phyloP scores from a whole-genome alignment of 2,329 filamentous ascomycete species.

The Ophiostoma himal-ulmi region DNA sequence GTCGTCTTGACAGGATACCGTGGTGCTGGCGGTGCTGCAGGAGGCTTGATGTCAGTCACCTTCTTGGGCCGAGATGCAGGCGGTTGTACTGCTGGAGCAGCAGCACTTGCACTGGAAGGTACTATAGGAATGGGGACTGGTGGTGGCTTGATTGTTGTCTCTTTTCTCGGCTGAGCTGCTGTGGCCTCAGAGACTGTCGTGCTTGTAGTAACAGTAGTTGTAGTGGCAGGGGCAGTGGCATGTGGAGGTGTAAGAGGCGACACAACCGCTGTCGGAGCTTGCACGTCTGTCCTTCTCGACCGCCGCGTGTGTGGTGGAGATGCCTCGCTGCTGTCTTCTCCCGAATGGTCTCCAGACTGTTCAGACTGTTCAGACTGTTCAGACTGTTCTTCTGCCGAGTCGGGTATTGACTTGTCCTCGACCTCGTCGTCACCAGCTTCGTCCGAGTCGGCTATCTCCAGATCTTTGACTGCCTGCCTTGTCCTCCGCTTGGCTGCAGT shows the following conservation, averaged over 20 bases:
- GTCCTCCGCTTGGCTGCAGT: neutral
- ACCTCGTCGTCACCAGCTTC: neutral
- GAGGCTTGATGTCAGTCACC: slow-evolving; percentile 21
- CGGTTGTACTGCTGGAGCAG: neutral
- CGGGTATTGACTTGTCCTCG: slow-evolving; percentile 9
- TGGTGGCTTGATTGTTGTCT: slow-evolving; percentile 16
- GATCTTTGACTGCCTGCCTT: neutral
- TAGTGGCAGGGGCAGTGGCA: neutral
- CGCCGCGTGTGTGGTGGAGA: slow-evolving; percentile 1
- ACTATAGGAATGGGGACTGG: neutral
- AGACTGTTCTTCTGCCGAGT: neutral
- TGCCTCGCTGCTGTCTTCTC: slow-evolving; percentile 1
- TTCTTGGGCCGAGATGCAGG: slow-evolving; percentile 13
- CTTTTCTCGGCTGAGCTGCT: slow-evolving; percentile 12
- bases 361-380: neutral
- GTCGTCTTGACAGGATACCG: slow-evolving; percentile 9
- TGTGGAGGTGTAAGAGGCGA: slow-evolving; percentile 1
- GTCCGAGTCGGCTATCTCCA: slow-evolving; percentile 21
- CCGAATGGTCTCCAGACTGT: slow-evolving; percentile 2
- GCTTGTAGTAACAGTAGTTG: neutral
- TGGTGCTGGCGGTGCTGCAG: slow-evolving; percentile 15
- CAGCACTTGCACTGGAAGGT: neutral
- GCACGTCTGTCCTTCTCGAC: neutral
- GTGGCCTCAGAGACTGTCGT: neutral
- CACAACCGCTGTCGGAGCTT: neutral